These are phyloP conservation scores for Camelina laxa DNA, from an alignment of 345 rosid genomes.

Conservation along the genomic window DNA sequence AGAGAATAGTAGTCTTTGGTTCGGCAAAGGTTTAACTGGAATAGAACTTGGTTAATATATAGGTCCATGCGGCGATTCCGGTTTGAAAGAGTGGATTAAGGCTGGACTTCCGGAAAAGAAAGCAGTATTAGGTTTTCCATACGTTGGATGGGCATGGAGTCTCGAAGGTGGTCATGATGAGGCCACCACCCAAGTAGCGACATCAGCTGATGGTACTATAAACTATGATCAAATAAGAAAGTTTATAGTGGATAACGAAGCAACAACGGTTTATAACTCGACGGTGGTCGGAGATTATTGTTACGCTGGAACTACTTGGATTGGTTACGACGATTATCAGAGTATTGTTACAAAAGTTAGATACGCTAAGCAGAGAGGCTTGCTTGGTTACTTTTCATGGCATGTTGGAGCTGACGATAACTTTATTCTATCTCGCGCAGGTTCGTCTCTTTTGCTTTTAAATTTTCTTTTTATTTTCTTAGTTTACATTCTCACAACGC, in stretches of 20 bases:
- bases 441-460: conserved; percentile 12
- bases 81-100: conserved; percentile 54
- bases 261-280: conserved; percentile 45
- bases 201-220: conserved; percentile 39
- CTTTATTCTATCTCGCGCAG: conserved; percentile 49
- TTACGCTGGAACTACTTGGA: conserved; percentile 55
- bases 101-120: conserved; percentile 50
- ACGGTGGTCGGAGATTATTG: conserved; percentile 54
- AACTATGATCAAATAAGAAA: conserved; percentile 43
- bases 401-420: conserved; percentile 59
- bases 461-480: background rate
- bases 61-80: conserved; percentile 58
- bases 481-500: background rate
- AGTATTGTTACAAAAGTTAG: conserved; percentile 55
- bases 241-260: conserved; percentile 43
- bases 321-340: conserved; percentile 56
- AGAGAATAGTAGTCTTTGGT: background rate
- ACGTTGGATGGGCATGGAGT: background rate
- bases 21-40: background rate
- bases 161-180: conserved; percentile 54
- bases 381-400: conserved; percentile 82
- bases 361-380: conserved; percentile 50
- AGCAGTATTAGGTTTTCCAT: conserved; percentile 65
- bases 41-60: background rate
- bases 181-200: conserved; percentile 45